Percentiles rank a stretch among this genome's conserved stretches.
These are phyloP conservation scores for Colletotrichum shisoi DNA, from an alignment of 2,329 filamentous ascomycete genomes.

Conservation along the genomic window DNA sequence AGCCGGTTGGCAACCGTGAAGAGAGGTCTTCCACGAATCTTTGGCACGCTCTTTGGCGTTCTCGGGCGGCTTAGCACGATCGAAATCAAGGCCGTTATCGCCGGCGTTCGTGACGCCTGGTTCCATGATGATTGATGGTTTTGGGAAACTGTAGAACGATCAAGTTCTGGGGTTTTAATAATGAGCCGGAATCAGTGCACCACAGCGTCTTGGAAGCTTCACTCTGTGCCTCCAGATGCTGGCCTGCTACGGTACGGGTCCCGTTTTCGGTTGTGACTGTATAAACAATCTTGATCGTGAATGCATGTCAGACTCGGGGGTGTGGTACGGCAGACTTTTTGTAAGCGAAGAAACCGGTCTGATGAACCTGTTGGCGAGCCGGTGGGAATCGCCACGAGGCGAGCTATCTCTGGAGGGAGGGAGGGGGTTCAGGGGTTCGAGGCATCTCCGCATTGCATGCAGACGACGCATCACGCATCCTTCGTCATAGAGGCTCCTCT, in stretches of 20 bases:
- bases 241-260: neutral
- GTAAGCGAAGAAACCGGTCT: too few species aligned
- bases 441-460: too few species aligned
- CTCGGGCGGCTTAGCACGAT: neutral
- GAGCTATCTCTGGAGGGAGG: too few species aligned
- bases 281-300: too few species aligned
- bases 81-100: neutral
- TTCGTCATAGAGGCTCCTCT: neutral
- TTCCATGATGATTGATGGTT: neutral
- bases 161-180: neutral
- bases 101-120: neutral
- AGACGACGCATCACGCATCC: neutral
- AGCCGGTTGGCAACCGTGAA: neutral
- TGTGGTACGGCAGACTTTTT: too few species aligned
- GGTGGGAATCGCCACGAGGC: too few species aligned
- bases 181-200: neutral
- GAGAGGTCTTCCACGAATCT: neutral
- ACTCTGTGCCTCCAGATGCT: neutral
- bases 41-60: neutral
- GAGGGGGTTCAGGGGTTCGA: too few species aligned
- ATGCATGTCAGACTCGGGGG: too few species aligned
- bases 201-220: neutral
- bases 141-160: neutral
- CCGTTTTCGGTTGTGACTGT: neutral
- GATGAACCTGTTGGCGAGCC: too few species aligned